Evolutionary conservation across 345 rosid species (phyloP).

Genomic region (Salix udensis): DNA sequence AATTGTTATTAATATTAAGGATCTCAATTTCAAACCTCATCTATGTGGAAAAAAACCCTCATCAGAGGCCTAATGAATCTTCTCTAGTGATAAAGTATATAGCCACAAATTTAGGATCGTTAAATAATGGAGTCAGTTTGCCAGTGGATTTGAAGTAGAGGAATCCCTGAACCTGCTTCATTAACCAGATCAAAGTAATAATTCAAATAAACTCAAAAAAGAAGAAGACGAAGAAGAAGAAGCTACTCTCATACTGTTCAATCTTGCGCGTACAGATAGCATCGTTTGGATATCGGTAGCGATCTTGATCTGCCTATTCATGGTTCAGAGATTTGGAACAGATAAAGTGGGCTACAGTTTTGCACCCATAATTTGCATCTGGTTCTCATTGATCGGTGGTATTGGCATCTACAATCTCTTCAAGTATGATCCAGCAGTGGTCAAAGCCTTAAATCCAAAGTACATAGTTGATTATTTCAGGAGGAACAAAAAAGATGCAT

Average conservation of each 20-base stretch:
- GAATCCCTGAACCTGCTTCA: no score
- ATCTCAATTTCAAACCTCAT: no score
- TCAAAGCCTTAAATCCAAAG: constrained; percentile 26
- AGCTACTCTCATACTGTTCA: not conserved
- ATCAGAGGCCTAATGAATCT: no score
- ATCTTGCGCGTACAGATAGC: constrained; percentile 9
- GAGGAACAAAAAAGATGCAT: constrained; percentile 27
- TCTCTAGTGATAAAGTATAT: no score
- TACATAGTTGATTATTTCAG: constrained; percentile 27
- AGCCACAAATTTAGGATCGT: no score
- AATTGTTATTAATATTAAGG: no score
- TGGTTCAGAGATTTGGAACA: constrained; percentile 32
- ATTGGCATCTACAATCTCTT: constrained; percentile 29
- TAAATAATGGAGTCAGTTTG: no score
- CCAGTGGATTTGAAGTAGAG: no score
- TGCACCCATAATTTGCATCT: constrained; percentile 32
- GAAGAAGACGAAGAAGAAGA: no score
- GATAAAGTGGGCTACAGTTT: constrained; percentile 32
- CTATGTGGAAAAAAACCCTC: no score
- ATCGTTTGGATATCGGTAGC: constrained; percentile 30
- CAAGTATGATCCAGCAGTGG: constrained; percentile 22
- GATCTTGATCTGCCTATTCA: constrained; percentile 23
- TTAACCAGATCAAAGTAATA: no score
- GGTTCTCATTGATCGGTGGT: constrained; percentile 22
- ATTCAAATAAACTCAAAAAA: no score